Percentiles rank a stretch among this genome's conserved stretches.
Conservation (phyloP, 164 flowering plant species). For the Cinnamomum micranthum region DNA sequence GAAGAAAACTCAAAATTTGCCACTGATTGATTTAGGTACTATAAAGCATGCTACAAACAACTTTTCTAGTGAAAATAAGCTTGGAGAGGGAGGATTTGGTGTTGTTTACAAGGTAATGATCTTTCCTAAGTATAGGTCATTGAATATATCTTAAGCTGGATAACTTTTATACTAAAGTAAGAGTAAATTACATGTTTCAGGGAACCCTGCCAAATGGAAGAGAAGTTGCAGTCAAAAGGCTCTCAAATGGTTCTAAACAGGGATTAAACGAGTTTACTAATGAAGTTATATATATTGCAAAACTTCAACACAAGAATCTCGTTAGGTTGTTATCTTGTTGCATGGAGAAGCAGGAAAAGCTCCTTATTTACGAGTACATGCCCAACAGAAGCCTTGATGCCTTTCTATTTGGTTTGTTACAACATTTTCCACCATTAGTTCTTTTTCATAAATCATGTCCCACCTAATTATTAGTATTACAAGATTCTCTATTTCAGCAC, state of each 20-base stretch:
- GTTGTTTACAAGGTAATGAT: slow-evolving; percentile 6
- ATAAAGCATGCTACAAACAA: slow-evolving; percentile 3
- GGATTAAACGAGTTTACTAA: slow-evolving; percentile 35
- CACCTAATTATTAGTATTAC: no score
- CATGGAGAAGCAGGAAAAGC: slow-evolving; percentile 30
- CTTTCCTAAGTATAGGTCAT: no score
- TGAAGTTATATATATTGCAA: slow-evolving; percentile 31
- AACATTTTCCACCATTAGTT: no score
- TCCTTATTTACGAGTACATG: slow-evolving; percentile 39
- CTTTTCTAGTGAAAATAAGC: slow-evolving; percentile 9
- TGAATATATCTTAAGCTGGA: no score
- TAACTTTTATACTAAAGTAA: no score
- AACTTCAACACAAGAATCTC: slow-evolving; percentile 43
- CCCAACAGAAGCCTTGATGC: slow-evolving; percentile 33
- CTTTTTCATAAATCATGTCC: no score
- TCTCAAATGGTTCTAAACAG: slow-evolving; percentile 30
- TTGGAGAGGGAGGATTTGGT: slow-evolving; percentile 16
- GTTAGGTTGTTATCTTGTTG: slow-evolving; percentile 36
- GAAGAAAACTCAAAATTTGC: no score
- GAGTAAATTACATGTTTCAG: slow-evolving; percentile 11
- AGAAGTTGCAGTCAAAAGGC: slow-evolving; percentile 43
- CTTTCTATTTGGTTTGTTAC: slow-evolving; percentile 24
- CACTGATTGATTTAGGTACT: neutral
- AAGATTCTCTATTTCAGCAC: no score
- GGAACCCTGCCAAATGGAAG: slow-evolving; percentile 26